A percentile compares a stretch with the other conserved stretches of the same genome.
Evolutionary conservation across 1,284 basidiomycete species (phyloP).

Genomic region (Ustilago shanxiensis): DNA sequence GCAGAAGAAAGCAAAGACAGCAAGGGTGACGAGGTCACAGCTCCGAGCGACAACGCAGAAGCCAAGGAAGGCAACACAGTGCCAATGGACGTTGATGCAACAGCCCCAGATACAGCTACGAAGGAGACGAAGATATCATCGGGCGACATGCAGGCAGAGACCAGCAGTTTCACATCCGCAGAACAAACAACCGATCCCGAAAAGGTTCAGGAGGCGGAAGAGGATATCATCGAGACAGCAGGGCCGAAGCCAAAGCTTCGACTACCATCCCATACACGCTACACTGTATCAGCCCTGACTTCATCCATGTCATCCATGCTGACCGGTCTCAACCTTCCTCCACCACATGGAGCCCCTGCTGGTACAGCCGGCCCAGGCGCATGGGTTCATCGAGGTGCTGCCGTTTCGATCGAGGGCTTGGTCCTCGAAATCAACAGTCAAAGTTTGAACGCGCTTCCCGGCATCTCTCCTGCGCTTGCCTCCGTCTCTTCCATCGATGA

Average conservation of each 20-base stretch:
- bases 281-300: constrained; percentile 42
- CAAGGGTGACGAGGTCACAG: not conserved
- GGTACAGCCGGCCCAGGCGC: constrained; percentile 62
- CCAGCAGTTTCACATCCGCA: not conserved
- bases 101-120: not conserved
- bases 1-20: not conserved
- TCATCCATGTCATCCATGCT: constrained; percentile 51
- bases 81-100: constrained; percentile 37
- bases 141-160: not conserved
- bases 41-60: not conserved
- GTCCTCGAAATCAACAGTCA: constrained; percentile 53
- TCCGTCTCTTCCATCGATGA: constrained; percentile 20
- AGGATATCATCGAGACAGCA: constrained; percentile 16
- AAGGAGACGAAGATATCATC: not conserved
- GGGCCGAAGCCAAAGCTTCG: constrained; percentile 30
- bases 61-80: not conserved
- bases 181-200: not conserved
- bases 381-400: constrained; percentile 59
- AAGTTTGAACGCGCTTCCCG: constrained; percentile 28
- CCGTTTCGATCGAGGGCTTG: constrained; percentile 56
- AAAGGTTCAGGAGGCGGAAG: not conserved
- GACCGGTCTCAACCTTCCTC: constrained; percentile 49
- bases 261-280: constrained; percentile 47
- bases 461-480: constrained; percentile 37
- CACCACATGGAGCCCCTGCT: constrained; percentile 56